Evolutionary conservation across 2,329 filamentous ascomycete genomes (phyloP), one percentile per base, ranked within the genome.

Genomic region (Zalaria obscura): DNA sequence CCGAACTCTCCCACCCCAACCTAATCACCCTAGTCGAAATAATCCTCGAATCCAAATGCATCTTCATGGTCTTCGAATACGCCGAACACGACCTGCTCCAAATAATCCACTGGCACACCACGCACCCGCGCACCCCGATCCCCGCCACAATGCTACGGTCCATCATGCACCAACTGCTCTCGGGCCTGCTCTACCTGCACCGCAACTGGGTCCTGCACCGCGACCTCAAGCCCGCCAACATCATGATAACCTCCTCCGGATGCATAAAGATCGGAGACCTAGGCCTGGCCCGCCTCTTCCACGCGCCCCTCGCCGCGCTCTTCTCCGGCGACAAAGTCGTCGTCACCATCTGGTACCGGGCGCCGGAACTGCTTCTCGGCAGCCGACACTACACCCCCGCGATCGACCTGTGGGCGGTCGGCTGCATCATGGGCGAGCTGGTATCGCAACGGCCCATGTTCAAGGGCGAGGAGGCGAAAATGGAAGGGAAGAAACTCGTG

Each of bases 51-150:
- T 88, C 94, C 62, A 96, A 96, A 67, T 95, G 88, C 66, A 96
- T 98, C 59, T 98, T 88, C 64, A 98, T 98, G 83, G 88, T 98
- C 2, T 96, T 98, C 53, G 91, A 96, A 61, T 98, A 94, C 60
- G 91, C 91, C 50, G 91, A 98, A 63, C 91, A 98, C 61, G 91
- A 98, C 61, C 67, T 98, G 32, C 70, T 98, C 4, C 91, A 98
- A 61, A 96, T 98, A 58, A 95, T 98, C 51, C 91, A 98, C 59
- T 88, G 96, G 58, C 91, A 98, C 62, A 93, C 84, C 1, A 82
- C 94, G 59, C 82, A 88, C 44, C 80, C 86, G 27, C 75, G 88
- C 26, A 84, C 91, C 51, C 81, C 85, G 4, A 95, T 98, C 44
- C 87, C 89, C 1, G 82, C 89, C 0, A 70, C 78, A 25, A 93